Evolutionary conservation across 2,329 filamentous ascomycete species (phyloP), one percentile per base, ranked within the genome.

Genomic region (Fusarium xylarioides): DNA sequence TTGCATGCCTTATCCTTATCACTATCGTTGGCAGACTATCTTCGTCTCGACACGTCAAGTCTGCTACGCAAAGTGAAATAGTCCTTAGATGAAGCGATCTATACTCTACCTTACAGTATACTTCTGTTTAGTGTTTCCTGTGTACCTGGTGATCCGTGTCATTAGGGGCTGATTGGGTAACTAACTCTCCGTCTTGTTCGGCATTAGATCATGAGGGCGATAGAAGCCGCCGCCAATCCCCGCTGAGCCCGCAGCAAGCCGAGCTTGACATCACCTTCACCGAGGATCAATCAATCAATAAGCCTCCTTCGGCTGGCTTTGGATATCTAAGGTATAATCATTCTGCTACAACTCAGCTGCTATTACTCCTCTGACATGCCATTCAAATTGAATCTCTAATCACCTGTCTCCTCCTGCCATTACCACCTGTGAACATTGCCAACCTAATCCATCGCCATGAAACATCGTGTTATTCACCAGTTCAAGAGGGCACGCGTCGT

Each of bases 211-310:
- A 65, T 63, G 52, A 70, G 61, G 53, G 71, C 76, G 75, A 74
- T 57, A 68, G 74, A 75, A 76, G 74, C 78, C 73, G 76, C 57
- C 71, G 67, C n/a, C n/a, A 56, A 40, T 28, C 49, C 63, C 63
- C 44, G 62, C 58, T 28, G 61, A 74, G 78, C 80, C 82, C 82
- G 82, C 74, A 57, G 68, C 81, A 83, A 83, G 75, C 82, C 82
- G 82, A 83, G 78, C 75, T 73, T 73, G 66, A 77, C 73, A 77
- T 79, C 74, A 77, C 75, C 76, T 57, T 61, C 76, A 68, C 76
- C 76, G 76, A 78, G 76, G 76, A 73, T 63, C 57, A 68, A 64
- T 70, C 57, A 68, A 66, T 70, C 74, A 77, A 74, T 65, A 69
- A 69, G 66, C 66, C 50, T 65, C 73, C 46, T 74, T 66, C 63